phyloP scores from a whole-genome alignment of 2,329 filamentous ascomycete species.

The Exophiala mesophila region DNA sequence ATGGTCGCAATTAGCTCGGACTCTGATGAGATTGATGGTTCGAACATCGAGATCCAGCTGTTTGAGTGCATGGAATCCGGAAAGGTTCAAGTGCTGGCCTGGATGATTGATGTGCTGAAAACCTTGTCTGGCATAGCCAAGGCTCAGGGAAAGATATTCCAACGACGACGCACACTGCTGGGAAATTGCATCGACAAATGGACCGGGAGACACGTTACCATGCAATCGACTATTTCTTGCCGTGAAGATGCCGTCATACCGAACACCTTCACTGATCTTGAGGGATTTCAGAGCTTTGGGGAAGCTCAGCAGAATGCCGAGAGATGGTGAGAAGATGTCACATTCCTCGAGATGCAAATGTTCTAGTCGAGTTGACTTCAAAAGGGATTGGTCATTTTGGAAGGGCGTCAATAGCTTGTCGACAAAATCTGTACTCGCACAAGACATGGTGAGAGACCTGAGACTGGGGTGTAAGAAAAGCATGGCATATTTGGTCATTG shows the following conservation, averaged over 20 bases:
- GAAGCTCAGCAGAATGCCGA: constrained; percentile 23
- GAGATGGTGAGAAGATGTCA: constrained; percentile 22
- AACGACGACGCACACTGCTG: constrained; percentile 19
- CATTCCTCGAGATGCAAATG: constrained; percentile 27
- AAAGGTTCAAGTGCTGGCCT: constrained; percentile 22
- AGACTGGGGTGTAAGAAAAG: constrained; percentile 26
- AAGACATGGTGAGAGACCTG: constrained; percentile 25
- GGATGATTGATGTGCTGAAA: constrained; percentile 17
- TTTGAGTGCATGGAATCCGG: constrained; percentile 19
- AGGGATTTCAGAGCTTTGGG: constrained; percentile 24
- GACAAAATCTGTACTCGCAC: constrained; percentile 26
- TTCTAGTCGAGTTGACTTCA: constrained; percentile 22
- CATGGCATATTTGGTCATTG: constrained; percentile 26
- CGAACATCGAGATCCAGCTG: constrained; percentile 22
- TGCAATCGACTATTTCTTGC: constrained; percentile 23
- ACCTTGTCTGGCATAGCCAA: constrained; percentile 20
- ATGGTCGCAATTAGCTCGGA: constrained; percentile 22
- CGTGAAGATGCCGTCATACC: constrained; percentile 24
- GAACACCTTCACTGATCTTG: constrained; percentile 26
- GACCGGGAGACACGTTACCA: constrained; percentile 23
- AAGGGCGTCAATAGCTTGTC: constrained; percentile 14
- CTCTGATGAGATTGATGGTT: constrained; percentile 21
- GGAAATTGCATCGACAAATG: constrained; percentile 21
- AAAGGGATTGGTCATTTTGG: constrained; percentile 15
- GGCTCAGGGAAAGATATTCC: constrained; percentile 21